These are phyloP conservation scores for Rhododendron kiyosumense DNA, from an alignment of 148 eudicot genomes.

Conservation along the genomic window DNA sequence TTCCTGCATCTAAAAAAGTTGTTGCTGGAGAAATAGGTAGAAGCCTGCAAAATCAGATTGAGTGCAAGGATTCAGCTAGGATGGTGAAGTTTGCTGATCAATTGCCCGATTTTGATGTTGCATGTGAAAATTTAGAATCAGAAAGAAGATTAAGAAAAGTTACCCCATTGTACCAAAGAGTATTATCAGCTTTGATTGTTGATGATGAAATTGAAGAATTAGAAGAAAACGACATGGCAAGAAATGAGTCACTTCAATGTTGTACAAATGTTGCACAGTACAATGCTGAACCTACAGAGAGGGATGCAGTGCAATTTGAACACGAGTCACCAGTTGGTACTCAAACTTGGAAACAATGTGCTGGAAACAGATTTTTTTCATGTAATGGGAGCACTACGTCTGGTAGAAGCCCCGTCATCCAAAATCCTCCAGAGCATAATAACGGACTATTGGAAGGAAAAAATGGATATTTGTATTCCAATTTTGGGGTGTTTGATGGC, in stretches of 20 bases:
- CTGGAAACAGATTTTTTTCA: slow-evolving; percentile 31
- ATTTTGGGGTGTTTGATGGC: slow-evolving; percentile 36
- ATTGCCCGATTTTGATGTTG: slow-evolving; percentile 39
- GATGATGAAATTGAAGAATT: slow-evolving; percentile 73
- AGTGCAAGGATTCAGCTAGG: slow-evolving; percentile 30
- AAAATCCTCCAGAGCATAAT: slow-evolving; percentile 25
- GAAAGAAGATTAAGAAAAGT: slow-evolving; percentile 30
- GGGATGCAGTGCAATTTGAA: slow-evolving; percentile 19
- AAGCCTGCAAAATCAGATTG: slow-evolving; percentile 29
- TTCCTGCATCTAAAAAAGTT: slow-evolving; percentile 22
- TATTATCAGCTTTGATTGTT: slow-evolving; percentile 79
- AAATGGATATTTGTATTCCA: slow-evolving; percentile 32
- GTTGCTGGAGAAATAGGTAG: slow-evolving; percentile 30
- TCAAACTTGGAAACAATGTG: slow-evolving; percentile 20
- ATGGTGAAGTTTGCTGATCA: slow-evolving; percentile 32
- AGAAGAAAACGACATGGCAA: slow-evolving; percentile 40
- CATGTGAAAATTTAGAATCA: slow-evolving; percentile 32
- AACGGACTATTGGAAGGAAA: slow-evolving; percentile 41
- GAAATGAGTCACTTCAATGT: slow-evolving; percentile 21
- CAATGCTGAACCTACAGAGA: slow-evolving; percentile 16
- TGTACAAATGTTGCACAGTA: slow-evolving; percentile 25
- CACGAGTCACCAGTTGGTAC: slow-evolving; percentile 22
- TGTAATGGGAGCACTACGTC: slow-evolving; percentile 51
- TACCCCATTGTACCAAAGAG: slow-evolving; percentile 70
- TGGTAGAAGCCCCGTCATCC: slow-evolving; percentile 34